These are phyloP conservation scores for Emmonsiellopsis sp. DNA, from an alignment of 2,329 filamentous ascomycete genomes.

Conservation along the genomic window DNA sequence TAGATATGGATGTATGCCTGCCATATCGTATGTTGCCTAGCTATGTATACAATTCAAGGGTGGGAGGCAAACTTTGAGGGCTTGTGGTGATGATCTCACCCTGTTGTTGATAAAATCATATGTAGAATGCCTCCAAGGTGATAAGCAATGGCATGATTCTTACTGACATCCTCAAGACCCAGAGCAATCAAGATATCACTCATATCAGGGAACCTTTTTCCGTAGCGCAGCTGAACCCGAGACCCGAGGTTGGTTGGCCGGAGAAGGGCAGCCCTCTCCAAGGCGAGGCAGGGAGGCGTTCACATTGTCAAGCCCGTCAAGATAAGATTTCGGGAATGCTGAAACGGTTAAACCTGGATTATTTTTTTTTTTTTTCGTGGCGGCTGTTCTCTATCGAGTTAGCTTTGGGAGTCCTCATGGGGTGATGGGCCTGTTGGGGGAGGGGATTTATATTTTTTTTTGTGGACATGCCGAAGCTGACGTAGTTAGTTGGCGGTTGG, in stretches of 20 bases:
- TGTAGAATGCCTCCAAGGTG: too few species aligned
- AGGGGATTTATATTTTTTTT: not conserved
- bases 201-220: not conserved
- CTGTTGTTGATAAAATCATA: too few species aligned
- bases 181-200: too few species aligned
- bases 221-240: not conserved
- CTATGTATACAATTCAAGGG: too few species aligned
- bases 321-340: not conserved
- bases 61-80: too few species aligned
- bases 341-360: not conserved
- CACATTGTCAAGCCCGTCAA: not conserved
- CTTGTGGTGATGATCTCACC: too few species aligned
- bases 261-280: not conserved
- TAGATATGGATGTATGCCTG: too few species aligned
- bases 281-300: not conserved
- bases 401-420: not conserved
- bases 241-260: not conserved
- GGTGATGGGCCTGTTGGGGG: not conserved
- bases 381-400: not conserved
- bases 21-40: too few species aligned
- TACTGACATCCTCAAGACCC: too few species aligned
- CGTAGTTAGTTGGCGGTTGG: not conserved
- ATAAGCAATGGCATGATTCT: too few species aligned
- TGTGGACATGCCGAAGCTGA: not conserved
- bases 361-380: not conserved